Evolutionary conservation across 2,329 filamentous ascomycete genomes (phyloP).

Genomic region (Fusarium metavorans): DNA sequence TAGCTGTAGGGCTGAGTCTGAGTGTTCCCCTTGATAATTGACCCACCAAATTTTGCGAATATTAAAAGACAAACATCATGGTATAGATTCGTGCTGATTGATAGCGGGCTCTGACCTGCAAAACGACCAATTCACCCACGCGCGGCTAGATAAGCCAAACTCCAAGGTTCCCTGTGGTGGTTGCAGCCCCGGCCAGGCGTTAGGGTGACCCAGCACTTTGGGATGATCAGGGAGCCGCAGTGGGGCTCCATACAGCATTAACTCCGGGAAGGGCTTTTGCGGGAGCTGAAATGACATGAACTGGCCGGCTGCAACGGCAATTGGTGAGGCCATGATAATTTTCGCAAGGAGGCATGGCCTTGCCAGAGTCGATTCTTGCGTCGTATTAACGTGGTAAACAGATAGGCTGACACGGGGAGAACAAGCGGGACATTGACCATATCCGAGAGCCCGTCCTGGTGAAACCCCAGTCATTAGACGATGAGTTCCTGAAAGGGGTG

Average conservation of each 20-base stretch:
- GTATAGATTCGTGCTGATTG: not conserved
- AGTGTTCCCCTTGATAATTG: not conserved
- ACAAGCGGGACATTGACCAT: slow-evolving; percentile 8
- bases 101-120: not conserved
- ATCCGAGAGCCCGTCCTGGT: not conserved
- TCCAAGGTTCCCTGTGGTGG: slow-evolving; percentile 28
- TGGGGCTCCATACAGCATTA: slow-evolving; percentile 23
- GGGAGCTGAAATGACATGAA: slow-evolving; percentile 1
- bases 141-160: not conserved
- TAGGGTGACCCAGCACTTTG: slow-evolving; percentile 41
- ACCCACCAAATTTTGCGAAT: not conserved
- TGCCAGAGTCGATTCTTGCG: not conserved
- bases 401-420: not conserved
- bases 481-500: slow-evolving; percentile 13
- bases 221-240: slow-evolving; percentile 34
- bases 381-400: not conserved
- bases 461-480: slow-evolving; percentile 1
- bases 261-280: not conserved
- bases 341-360: not conserved
- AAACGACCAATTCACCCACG: not conserved
- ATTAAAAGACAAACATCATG: not conserved
- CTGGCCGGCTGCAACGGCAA: not conserved
- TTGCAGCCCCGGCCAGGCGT: slow-evolving; percentile 37
- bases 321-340: not conserved
- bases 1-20: not conserved